Evolutionary conservation across 2,329 filamentous ascomycete species (phyloP), one percentile per base, ranked within the genome.

Genomic region (Hypomyces rosellus): DNA sequence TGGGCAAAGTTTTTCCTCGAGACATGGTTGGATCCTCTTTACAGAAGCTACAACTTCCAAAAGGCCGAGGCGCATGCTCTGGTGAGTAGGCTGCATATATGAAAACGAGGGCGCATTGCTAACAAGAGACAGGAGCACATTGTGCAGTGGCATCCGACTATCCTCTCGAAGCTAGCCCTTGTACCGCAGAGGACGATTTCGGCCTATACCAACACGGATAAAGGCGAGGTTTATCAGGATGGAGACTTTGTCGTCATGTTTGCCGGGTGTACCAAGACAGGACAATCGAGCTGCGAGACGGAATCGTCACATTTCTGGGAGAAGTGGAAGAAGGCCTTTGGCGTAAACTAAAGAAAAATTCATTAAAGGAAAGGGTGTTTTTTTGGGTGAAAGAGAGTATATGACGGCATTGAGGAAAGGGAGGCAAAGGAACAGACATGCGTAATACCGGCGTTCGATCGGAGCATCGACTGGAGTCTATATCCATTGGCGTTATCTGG

Each of bases 91-190:
- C 39, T 45, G 16, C n/a, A 4, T 18, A 7, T 22, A 14, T 12
- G 11, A 13, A 16, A 13, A 12, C 34, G 16, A 54, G 30, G 9
- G 14, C 5, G 16, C 40, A 42, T 12, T 8, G 49, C 63, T 73
- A 55, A 74, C 55, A 22, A 2, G 44, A 39, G 33, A 12, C 55
- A 91, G 87, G 88, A 92, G 69, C 88, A 93, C 64, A 86, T 92
- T 58, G 82, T 89, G 34, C 92, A 96, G 74, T 99, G 93, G 95
- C 93, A 99, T 65, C 90, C 92, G 25, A 99, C 93, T 0, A 86
- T 99, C 41, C 80, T 99, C 11, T 89, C 92, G 36, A 93, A 90
- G 64, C 73, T 97, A 54, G 91, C 88, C 1, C 76, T 99, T 18
- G 77, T 99, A n/a, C 90, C 92, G 2, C 93, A 99, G 69, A 81